These are phyloP conservation scores for Talaromyces borbonicus DNA, from an alignment of 495 filamentous ascomycete species.

Conservation along the genomic window DNA sequence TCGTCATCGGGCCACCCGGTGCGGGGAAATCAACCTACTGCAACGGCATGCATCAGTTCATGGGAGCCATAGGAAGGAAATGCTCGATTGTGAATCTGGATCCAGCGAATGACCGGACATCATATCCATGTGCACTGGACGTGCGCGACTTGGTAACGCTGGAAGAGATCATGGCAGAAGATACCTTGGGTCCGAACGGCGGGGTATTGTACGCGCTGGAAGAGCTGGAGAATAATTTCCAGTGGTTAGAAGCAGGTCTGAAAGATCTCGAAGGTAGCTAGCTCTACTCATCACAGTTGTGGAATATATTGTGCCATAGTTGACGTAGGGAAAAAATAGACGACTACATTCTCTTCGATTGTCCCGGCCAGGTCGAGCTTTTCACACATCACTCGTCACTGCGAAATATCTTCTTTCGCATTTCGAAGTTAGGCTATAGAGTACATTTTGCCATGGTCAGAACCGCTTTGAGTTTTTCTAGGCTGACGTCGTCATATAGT, in stretches of 20 bases:
- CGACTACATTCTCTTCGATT: slow-evolving; percentile 93
- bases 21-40: slow-evolving; percentile 96
- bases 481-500: slow-evolving; percentile 35
- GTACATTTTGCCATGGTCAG: slow-evolving; percentile 40
- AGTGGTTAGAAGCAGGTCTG: slow-evolving; percentile 76
- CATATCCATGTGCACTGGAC: slow-evolving; percentile 71
- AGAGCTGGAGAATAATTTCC: slow-evolving; percentile 84
- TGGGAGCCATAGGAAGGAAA: slow-evolving; percentile 85
- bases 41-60: slow-evolving; percentile 98
- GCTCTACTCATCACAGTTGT: slow-evolving; percentile 6
- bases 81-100: slow-evolving; percentile 95
- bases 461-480: neutral
- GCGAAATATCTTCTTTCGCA: slow-evolving; percentile 77
- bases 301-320: too few species aligned
- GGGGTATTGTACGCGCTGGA: slow-evolving; percentile 88
- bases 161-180: slow-evolving; percentile 92
- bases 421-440: slow-evolving; percentile 88
- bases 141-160: slow-evolving; percentile 79
- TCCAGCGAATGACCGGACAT: slow-evolving; percentile 75
- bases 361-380: slow-evolving; percentile 91
- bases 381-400: slow-evolving; percentile 90
- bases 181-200: slow-evolving; percentile 85
- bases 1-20: slow-evolving; percentile 87
- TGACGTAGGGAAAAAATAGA: too few species aligned
- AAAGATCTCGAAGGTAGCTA: slow-evolving; percentile 53